These are phyloP conservation scores for Alloteropsis semialata DNA, from an alignment of 176 grass and related monocot species.

Conservation along the genomic window DNA sequence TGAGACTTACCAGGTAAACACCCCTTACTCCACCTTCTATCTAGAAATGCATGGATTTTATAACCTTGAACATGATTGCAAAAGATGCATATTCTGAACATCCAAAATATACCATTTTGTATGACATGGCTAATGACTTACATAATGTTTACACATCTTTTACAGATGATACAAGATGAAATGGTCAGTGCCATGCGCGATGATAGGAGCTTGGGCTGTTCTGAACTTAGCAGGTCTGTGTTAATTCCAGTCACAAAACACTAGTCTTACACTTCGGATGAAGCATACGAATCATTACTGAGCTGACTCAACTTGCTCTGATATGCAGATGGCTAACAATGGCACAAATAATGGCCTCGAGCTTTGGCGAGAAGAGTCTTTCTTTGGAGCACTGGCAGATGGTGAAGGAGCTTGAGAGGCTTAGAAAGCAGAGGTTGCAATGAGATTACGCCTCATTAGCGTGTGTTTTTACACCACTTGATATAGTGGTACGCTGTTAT, in stretches of 20 bases:
- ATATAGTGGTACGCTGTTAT: background rate
- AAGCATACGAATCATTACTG: background rate
- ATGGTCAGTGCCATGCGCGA: constrained; percentile 74
- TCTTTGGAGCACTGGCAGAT: constrained; percentile 82
- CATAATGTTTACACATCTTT: background rate
- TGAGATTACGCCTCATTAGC: background rate
- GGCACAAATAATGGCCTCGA: constrained; percentile 71
- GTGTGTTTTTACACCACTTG: too few relatives aligned
- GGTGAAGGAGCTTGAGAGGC: constrained; percentile 82
- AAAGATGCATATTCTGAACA: background rate
- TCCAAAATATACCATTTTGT: background rate
- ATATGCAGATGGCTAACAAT: constrained; percentile 88
- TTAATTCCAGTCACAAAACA: background rate
- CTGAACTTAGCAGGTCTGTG: constrained; percentile 91
- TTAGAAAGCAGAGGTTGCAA: constrained; percentile 72
- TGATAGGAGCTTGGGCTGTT: constrained; percentile 71
- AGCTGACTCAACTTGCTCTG: background rate
- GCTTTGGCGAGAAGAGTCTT: constrained; percentile 74
- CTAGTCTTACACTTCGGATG: background rate
- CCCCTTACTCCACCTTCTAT: background rate
- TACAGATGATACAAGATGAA: constrained; percentile 81
- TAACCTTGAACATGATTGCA: constrained; percentile 1
- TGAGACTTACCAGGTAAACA: constrained; percentile 68
- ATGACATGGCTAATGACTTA: background rate
- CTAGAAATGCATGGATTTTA: background rate